These are phyloP conservation scores for Porcisia hertigi DNA, from an alignment of 208 protist species.

Conservation along the genomic window DNA sequence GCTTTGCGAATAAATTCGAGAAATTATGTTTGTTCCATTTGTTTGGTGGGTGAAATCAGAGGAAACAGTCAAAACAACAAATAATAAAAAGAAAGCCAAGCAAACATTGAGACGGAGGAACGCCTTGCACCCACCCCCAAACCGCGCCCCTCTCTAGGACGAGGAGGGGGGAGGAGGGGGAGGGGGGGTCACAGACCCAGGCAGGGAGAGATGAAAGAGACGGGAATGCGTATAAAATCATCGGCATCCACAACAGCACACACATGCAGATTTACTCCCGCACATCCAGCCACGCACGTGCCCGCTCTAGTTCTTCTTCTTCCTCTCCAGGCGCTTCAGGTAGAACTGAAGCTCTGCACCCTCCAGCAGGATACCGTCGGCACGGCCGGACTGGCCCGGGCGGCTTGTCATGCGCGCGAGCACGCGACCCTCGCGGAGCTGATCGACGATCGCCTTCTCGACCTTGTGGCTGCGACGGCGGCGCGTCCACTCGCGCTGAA, in stretches of 20 bases:
- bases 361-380: slow-evolving; percentile 99
- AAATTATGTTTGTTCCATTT: not conserved
- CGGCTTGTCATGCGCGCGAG: slow-evolving; percentile 96
- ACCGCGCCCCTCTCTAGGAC: too few relatives aligned
- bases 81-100: too few relatives aligned
- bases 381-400: slow-evolving; percentile 98
- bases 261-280: not conserved
- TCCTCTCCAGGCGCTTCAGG: slow-evolving; percentile 97
- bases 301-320: slow-evolving; percentile 90
- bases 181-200: too few relatives aligned
- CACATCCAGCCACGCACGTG: slow-evolving; percentile 1
- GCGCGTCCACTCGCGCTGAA: slow-evolving; percentile 80
- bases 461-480: slow-evolving; percentile 76
- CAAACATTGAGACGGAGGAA: too few relatives aligned
- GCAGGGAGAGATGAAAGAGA: not conserved
- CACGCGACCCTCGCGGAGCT: slow-evolving; percentile 95
- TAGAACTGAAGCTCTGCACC: slow-evolving; percentile 99
- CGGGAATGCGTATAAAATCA: not conserved
- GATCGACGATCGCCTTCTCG: slow-evolving; percentile 86
- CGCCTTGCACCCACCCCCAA: too few relatives aligned
- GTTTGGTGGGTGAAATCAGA: not conserved
- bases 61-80: not conserved
- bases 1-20: not conserved
- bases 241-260: not conserved
- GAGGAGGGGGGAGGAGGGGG: too few relatives aligned